These are phyloP conservation scores for Peronospora destructor DNA, from an alignment of 352 stramenopile species.

Conservation along the genomic window DNA sequence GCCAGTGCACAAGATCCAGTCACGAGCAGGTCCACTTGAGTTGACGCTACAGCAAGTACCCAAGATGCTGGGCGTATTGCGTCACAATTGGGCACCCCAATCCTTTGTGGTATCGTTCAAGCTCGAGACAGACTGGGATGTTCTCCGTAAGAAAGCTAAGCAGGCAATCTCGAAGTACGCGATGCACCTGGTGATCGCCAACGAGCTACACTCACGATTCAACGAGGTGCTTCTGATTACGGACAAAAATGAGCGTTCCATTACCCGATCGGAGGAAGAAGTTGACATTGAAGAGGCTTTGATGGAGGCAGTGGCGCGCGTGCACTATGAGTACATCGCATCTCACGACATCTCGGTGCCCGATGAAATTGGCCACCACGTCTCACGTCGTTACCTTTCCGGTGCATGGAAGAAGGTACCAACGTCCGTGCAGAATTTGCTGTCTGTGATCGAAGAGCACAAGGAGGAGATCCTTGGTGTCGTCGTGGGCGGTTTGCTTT, in stretches of 20 bases:
- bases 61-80: conserved; percentile 92
- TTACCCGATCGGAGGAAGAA: conserved; percentile 50
- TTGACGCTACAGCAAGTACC: conserved; percentile 91
- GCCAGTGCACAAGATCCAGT: conserved; percentile 97
- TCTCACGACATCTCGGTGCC: conserved; percentile 44
- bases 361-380: conserved; percentile 37
- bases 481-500: conserved; percentile 53
- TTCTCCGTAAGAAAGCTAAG: conserved; percentile 91
- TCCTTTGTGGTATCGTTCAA: conserved; percentile 94
- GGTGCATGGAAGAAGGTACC: conserved; percentile 42
- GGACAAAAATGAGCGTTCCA: conserved; percentile 38
- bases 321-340: conserved; percentile 44
- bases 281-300: conserved; percentile 60
- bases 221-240: conserved; percentile 83
- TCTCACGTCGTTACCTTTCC: conserved; percentile 20
- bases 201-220: conserved; percentile 93
- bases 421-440: conserved; percentile 30
- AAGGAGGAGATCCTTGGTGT: conserved; percentile 70
- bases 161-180: conserved; percentile 91
- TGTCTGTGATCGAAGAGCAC: conserved; percentile 49
- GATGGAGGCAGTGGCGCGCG: conserved; percentile 31
- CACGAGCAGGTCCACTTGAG: conserved; percentile 49
- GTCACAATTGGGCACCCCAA: conserved; percentile 88
- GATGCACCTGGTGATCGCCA: conserved; percentile 96
- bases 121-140: conserved; percentile 94